These are phyloP conservation scores for Phylloporus rhodoxanthus DNA, from an alignment of 768 basidiomycete species.

Conservation along the genomic window DNA sequence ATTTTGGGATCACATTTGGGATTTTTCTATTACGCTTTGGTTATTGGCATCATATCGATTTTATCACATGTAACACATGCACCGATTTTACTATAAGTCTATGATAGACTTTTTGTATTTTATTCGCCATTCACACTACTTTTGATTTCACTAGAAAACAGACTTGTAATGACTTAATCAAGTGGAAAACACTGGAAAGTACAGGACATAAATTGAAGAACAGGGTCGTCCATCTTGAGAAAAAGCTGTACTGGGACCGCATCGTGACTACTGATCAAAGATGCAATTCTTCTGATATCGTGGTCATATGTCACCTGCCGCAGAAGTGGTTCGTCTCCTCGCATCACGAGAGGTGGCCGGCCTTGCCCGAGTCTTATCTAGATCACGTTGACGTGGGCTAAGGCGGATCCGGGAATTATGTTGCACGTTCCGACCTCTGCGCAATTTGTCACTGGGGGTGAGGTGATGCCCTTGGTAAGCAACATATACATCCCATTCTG, in stretches of 20 bases:
- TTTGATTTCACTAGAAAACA: conserved; percentile 3
- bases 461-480: conserved; percentile 1
- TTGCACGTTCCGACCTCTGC: conserved; percentile 11
- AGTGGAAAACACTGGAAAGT: conserved; percentile 2
- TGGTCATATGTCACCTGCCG: conserved; percentile 28
- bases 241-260: conserved; percentile 2
- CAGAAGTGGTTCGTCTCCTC: conserved; percentile 30
- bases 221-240: conserved; percentile 15
- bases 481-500: conserved; percentile 4
- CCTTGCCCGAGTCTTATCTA: conserved; percentile 20
- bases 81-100: conserved; percentile 10
- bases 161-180: not conserved
- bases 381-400: conserved; percentile 20
- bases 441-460: conserved; percentile 1
- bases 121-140: not conserved
- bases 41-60: conserved; percentile 21
- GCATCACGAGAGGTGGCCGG: conserved; percentile 22
- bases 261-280: conserved; percentile 12
- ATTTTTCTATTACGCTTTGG: not conserved
- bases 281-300: conserved; percentile 1
- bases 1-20: not conserved
- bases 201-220: conserved; percentile 7
- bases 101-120: conserved; percentile 22
- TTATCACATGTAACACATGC: conserved; percentile 24
- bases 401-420: conserved; percentile 10